Conservation (phyloP, 805 yeast species). For the Suhomyces faveliae region DNA sequence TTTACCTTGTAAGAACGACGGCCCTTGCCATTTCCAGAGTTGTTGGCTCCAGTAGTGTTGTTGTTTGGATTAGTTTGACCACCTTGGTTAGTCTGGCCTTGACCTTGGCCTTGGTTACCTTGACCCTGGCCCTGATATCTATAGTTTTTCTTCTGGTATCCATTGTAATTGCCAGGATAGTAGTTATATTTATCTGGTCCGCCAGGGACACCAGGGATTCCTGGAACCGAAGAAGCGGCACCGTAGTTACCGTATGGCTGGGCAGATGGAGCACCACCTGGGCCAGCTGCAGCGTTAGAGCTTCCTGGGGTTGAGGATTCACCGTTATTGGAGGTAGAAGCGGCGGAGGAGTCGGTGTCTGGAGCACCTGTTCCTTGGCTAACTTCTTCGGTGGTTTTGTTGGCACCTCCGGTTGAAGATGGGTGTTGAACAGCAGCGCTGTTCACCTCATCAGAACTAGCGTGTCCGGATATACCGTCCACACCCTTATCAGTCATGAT, state of each 20-base stretch:
- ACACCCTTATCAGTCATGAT: constrained; percentile 7
- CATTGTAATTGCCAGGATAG: constrained; percentile 10
- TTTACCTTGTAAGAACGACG: constrained; percentile 13
- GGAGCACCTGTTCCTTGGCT: background rate
- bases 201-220: background rate
- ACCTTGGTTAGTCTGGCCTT: constrained; percentile 1
- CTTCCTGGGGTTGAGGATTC: constrained; percentile 6
- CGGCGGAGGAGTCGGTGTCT: background rate
- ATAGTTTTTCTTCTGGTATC: constrained; percentile 15
- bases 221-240: background rate
- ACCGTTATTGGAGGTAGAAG: background rate
- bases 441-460: constrained; percentile 2
- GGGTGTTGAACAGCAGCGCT: constrained; percentile 1
- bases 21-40: constrained; percentile 7
- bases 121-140: constrained; percentile 4
- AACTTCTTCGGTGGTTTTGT: background rate
- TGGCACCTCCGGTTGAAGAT: constrained; percentile 2
- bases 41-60: constrained; percentile 4
- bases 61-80: background rate
- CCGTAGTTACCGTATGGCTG: constrained; percentile 3
- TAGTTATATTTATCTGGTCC: constrained; percentile 6
- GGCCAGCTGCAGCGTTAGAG: constrained; percentile 4
- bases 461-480: constrained; percentile 7
- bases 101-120: no score
- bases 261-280: constrained; percentile 6